These are phyloP conservation scores for Pyricularia grisea DNA, from an alignment of 2,329 filamentous ascomycete species.

Conservation along the genomic window DNA sequence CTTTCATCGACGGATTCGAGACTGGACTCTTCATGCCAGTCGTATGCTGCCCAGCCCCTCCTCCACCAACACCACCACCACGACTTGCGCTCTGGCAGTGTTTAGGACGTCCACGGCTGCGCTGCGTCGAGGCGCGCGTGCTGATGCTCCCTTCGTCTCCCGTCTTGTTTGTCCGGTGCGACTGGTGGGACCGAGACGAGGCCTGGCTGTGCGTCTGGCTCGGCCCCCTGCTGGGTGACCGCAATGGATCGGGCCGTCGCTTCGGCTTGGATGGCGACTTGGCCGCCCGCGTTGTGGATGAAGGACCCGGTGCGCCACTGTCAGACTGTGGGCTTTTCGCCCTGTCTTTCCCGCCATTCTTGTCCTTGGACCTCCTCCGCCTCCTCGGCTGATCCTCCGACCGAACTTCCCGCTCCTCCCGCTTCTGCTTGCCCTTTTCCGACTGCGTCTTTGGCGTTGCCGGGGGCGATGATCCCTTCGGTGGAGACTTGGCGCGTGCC, in stretches of 20 bases:
- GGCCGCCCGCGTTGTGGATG: background rate
- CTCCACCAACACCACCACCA: background rate
- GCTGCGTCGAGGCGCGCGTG: background rate
- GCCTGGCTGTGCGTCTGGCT: slow-evolving; percentile 1
- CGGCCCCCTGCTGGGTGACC: background rate
- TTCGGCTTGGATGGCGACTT: background rate
- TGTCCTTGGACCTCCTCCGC: background rate
- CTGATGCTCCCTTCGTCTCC: background rate
- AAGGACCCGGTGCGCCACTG: background rate
- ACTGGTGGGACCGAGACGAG: background rate
- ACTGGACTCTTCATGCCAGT: background rate
- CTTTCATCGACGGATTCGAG: background rate
- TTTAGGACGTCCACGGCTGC: background rate
- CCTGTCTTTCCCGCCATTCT: background rate
- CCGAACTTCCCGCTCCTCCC: background rate
- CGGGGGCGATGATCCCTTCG: background rate
- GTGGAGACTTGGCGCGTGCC: background rate
- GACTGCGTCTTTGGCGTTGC: background rate
- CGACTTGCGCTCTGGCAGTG: background rate
- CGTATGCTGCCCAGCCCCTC: background rate
- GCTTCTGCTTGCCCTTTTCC: background rate
- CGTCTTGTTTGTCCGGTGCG: background rate
- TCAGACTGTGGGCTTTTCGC: background rate
- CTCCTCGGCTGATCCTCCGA: background rate
- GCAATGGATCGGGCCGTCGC: background rate